These are phyloP conservation scores for Blastocladiella emersonii DNA, from an alignment of 371 early-diverging fungal genomes.

Conservation along the genomic window DNA sequence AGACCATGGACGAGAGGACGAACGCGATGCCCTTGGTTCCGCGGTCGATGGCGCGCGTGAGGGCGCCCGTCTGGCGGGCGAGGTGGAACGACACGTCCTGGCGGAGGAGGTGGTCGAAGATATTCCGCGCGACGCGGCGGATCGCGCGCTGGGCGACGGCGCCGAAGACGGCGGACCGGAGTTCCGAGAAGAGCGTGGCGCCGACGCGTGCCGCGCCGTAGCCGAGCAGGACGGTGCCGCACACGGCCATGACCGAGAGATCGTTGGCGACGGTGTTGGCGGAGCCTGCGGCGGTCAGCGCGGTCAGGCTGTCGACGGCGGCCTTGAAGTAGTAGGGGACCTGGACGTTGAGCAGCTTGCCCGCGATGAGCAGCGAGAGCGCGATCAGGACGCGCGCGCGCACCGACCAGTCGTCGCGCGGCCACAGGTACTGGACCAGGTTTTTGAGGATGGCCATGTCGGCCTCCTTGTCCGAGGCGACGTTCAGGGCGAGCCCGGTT, in stretches of 20 bases:
- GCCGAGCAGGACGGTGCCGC: slow-evolving; percentile 55
- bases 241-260: slow-evolving; percentile 46
- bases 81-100: slow-evolving; percentile 82
- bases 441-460: neutral
- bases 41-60: slow-evolving; percentile 88
- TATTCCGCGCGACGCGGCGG: slow-evolving; percentile 65
- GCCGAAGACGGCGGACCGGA: slow-evolving; percentile 87
- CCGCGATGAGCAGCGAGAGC: slow-evolving; percentile 56
- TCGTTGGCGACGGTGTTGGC: slow-evolving; percentile 15
- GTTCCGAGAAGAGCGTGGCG: slow-evolving; percentile 67
- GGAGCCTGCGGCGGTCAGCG: slow-evolving; percentile 13
- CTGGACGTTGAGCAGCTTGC: slow-evolving; percentile 78
- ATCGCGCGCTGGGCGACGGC: slow-evolving; percentile 89
- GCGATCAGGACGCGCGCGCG: slow-evolving; percentile 78
- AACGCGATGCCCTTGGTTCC: slow-evolving; percentile 96
- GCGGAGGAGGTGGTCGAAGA: slow-evolving; percentile 72
- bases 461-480: too few relatives aligned
- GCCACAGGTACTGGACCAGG: slow-evolving; percentile 12
- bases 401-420: slow-evolving; percentile 24
- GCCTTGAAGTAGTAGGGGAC: slow-evolving; percentile 90
- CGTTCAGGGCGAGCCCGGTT: too few relatives aligned
- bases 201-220: slow-evolving; percentile 80
- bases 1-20: slow-evolving; percentile 77
- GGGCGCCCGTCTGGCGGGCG: slow-evolving; percentile 82
- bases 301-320: slow-evolving; percentile 53